Percentiles rank a stretch among this genome's conserved stretches.
phyloP scores from a whole-genome alignment of 1,284 basidiomycete species.

The Microbotryomycetes sp. region DNA sequence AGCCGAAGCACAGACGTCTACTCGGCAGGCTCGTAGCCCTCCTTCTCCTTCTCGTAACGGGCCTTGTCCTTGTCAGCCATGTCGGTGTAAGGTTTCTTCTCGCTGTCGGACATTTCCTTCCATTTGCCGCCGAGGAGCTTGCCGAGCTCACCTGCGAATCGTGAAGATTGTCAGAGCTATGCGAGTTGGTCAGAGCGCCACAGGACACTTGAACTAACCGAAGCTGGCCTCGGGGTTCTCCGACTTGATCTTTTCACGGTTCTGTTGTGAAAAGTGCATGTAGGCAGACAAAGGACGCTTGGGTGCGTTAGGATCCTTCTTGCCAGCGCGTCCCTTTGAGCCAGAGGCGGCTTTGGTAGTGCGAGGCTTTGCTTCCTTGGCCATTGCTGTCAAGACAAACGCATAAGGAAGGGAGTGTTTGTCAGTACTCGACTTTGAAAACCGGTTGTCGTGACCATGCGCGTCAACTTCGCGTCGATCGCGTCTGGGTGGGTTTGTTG shows the following conservation, averaged over 20 bases:
- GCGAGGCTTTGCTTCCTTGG: slow-evolving; percentile 58
- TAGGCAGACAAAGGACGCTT: slow-evolving; percentile 90
- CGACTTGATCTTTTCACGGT: slow-evolving; percentile 86
- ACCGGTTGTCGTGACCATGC: too few species aligned
- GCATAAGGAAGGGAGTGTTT: background rate
- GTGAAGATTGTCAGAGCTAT: background rate
- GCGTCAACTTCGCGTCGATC: too few species aligned
- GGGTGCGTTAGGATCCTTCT: slow-evolving; percentile 75
- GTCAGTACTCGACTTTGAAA: background rate
- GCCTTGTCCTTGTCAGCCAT: slow-evolving; percentile 79
- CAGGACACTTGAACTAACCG: slow-evolving; percentile 51
- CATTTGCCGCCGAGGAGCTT: slow-evolving; percentile 82
- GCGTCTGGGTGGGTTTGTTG: too few species aligned
- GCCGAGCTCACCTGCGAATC: slow-evolving; percentile 62
- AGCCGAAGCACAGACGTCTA: too few species aligned
- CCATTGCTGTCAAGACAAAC: slow-evolving; percentile 50
- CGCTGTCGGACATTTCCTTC: slow-evolving; percentile 75
- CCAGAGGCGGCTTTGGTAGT: slow-evolving; percentile 64
- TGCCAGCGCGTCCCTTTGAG: slow-evolving; percentile 48
- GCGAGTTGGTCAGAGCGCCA: background rate
- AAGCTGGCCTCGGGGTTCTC: slow-evolving; percentile 94
- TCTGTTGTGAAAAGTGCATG: slow-evolving; percentile 98
- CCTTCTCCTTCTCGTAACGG: slow-evolving; percentile 68
- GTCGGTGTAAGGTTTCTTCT: slow-evolving; percentile 90
- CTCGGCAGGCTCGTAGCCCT: background rate